Conservation (phyloP, 2,329 filamentous ascomycete genomes). For the Mycosphaerella arachidis region DNA sequence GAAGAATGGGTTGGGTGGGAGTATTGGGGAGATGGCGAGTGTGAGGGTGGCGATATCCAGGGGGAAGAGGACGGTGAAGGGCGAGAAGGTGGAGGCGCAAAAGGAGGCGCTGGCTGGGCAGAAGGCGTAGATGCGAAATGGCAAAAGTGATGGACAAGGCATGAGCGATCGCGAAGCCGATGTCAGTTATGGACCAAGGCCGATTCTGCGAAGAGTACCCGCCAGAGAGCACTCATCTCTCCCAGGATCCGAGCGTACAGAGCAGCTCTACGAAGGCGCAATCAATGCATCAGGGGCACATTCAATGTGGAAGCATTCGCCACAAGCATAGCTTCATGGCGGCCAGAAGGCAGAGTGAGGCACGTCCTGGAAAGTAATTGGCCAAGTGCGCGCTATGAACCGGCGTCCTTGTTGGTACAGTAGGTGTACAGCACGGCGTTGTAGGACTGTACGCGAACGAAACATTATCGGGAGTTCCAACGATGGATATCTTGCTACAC, state of each 20-base stretch:
- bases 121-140: not conserved
- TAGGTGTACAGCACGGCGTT: not conserved
- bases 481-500: not conserved
- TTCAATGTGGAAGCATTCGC: too few species aligned
- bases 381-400: too few species aligned
- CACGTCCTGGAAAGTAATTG: too few species aligned
- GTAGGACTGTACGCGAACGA: not conserved
- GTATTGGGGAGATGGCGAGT: conserved; percentile 32
- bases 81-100: not conserved
- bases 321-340: too few species aligned
- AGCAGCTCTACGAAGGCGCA: too few species aligned
- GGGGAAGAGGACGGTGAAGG: not conserved
- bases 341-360: too few species aligned
- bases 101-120: not conserved
- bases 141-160: not conserved
- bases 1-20: conserved; percentile 10
- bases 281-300: too few species aligned
- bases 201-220: not conserved
- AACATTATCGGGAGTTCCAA: not conserved
- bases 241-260: too few species aligned
- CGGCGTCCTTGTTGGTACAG: too few species aligned
- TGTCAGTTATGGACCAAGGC: not conserved
- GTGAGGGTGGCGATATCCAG: conserved; percentile 35
- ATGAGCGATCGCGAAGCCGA: too few species aligned
- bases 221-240: too few species aligned